phyloP scores from a whole-genome alignment of 108 stramenopile genomes.

The Cyclotella kingstonii region DNA sequence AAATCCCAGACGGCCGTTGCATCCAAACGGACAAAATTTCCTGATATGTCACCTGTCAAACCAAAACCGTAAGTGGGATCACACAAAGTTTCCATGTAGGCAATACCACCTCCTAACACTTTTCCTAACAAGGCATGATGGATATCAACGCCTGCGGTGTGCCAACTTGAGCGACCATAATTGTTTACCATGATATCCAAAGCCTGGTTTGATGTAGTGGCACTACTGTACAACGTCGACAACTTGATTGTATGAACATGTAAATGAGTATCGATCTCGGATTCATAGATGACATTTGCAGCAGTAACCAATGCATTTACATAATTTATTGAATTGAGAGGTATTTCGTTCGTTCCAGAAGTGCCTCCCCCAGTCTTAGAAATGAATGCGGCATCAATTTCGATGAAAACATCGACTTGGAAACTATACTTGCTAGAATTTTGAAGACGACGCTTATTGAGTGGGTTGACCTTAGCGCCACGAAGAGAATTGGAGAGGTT shows the following conservation, averaged over 20 bases:
- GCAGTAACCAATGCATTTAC: constrained; percentile 29
- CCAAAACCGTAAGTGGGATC: background rate
- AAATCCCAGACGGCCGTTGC: background rate
- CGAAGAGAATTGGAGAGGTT: constrained; percentile 8
- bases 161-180: constrained; percentile 15
- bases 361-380: constrained; percentile 16
- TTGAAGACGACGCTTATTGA: constrained; percentile 7
- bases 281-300: constrained; percentile 35
- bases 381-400: constrained; percentile 22
- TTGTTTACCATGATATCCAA: constrained; percentile 9
- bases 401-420: constrained; percentile 27
- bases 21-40: background rate
- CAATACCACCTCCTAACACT: constrained; percentile 26
- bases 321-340: constrained; percentile 12
- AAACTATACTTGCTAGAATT: constrained; percentile 2
- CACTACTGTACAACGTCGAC: constrained; percentile 5
- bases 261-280: constrained; percentile 34
- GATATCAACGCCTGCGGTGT: constrained; percentile 11
- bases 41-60: background rate
- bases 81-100: constrained; percentile 1
- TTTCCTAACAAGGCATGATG: constrained; percentile 32
- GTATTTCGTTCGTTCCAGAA: background rate
- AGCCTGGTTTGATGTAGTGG: constrained; percentile 5
- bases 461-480: constrained; percentile 10
- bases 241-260: constrained; percentile 21